A percentile compares a stretch with the other conserved stretches of the same genome.
Evolutionary conservation across 805 yeast species (phyloP).

Genomic region (Candida ipomoeae): DNA sequence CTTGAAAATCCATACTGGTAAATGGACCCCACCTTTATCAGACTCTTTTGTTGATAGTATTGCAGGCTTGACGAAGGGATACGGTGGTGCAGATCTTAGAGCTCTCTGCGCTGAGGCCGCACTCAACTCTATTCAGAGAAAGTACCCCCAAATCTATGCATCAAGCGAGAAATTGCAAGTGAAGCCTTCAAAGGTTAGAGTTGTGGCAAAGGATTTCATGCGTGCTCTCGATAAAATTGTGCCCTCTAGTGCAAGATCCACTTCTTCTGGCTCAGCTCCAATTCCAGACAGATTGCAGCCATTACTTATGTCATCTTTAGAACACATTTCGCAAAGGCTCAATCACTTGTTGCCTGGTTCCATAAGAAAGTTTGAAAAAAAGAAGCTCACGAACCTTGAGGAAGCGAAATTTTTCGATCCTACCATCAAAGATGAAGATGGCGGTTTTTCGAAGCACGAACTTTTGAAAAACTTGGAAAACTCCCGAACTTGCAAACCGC

Average conservation of each 20-base stretch:
- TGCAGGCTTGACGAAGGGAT: slow-evolving; percentile 85
- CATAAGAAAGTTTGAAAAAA: slow-evolving; percentile 31
- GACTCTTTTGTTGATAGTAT: slow-evolving; percentile 57
- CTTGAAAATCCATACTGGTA: slow-evolving; percentile 76
- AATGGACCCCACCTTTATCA: slow-evolving; percentile 77
- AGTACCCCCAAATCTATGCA: slow-evolving; percentile 87
- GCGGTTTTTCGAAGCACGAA: slow-evolving; percentile 68
- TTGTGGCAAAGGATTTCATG: slow-evolving; percentile 80
- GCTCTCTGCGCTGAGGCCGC: slow-evolving; percentile 97
- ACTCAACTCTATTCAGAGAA: slow-evolving; percentile 81
- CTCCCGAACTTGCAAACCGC: slow-evolving; percentile 76
- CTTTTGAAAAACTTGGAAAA: slow-evolving; percentile 45
- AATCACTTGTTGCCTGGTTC: slow-evolving; percentile 57
- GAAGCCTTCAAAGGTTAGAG: slow-evolving; percentile 66
- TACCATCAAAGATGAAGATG: slow-evolving; percentile 51
- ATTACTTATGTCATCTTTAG: slow-evolving; percentile 51
- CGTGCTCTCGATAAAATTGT: slow-evolving; percentile 79
- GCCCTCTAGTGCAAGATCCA: slow-evolving; percentile 88
- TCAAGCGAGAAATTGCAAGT: slow-evolving; percentile 69
- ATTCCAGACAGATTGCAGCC: slow-evolving; percentile 71
- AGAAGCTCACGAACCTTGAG: slow-evolving; percentile 55
- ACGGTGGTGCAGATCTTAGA: slow-evolving; percentile 95
- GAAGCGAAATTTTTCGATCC: slow-evolving; percentile 65
- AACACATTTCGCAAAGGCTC: slow-evolving; percentile 43
- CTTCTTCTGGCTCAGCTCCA: slow-evolving; percentile 70